Evolutionary conservation across 2,329 filamentous ascomycete genomes (phyloP), one percentile per base, ranked within the genome.

Genomic region (Metarhizium album): DNA sequence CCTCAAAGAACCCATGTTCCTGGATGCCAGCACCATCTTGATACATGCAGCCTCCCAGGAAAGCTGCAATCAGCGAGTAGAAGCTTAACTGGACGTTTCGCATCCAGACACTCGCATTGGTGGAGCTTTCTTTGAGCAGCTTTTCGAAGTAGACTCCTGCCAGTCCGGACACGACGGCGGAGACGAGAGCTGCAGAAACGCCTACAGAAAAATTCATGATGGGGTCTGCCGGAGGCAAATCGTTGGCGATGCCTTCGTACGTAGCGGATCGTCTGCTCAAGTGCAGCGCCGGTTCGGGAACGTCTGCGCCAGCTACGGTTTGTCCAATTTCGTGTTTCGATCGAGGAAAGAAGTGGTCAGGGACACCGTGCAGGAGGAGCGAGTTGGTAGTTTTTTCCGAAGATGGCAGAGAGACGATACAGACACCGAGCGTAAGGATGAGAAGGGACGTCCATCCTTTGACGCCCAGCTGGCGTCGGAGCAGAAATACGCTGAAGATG

Each of bases 31-130:
- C 80, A 24, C 91, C 93, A 58, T 98, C 93, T 56, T 89, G 87
- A 70, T 87, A 87, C 2, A 94, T 70, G 5, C 97, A 84, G 1
- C 91, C 93, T 48, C 95, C 76, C 52, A 97, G 82, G 0, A 96
- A 74, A 1, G 90, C 87, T 0, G 91, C 89, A 60, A 96, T 91
- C 1, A 97, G 74, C 1, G 90, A 95, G 71, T 95, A 98, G 63
- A 96, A 87, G 1, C 90, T 90, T 23, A 98, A 74, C 67, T 98
- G 93, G 45, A 96, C 86, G 64, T 97, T 98, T 54, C 93, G 84
- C 42, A 93, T 84, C 93, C 93, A 98, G 14, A 97, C 76, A 1
- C 88, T 91, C 5, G 84, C 84, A 46, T 82, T 78, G 2, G 78
- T 76, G 0, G 80, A 76, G n/a, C 86, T 86, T 57, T 95, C 86